phyloP scores from a whole-genome alignment of 768 basidiomycete species.

The Trametes sanguinea region DNA sequence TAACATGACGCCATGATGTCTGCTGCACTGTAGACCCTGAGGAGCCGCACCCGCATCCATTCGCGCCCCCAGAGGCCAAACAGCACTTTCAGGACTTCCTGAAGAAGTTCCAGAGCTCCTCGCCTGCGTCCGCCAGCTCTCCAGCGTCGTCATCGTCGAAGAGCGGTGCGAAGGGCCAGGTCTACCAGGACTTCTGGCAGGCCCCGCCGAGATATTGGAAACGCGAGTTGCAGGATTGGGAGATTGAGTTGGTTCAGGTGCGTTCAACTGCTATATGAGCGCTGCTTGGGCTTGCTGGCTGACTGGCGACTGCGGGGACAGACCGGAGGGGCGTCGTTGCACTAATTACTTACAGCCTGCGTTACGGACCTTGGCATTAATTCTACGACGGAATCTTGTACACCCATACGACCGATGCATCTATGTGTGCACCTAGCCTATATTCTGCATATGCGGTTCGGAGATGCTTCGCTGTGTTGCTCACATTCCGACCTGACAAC shows the following conservation, averaged over 20 bases:
- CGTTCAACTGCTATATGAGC: not conserved
- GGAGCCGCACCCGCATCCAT: conserved; percentile 33
- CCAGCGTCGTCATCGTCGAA: conserved; percentile 1
- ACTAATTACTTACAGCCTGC: conserved; percentile 4
- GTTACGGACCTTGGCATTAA: conserved; percentile 7
- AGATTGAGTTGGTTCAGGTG: conserved; percentile 34
- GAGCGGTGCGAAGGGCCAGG: conserved; percentile 18
- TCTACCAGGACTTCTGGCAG: conserved; percentile 34
- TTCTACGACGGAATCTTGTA: conserved; percentile 1
- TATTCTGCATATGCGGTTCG: too few species aligned
- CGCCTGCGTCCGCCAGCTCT: not conserved
- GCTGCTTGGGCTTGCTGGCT: not conserved
- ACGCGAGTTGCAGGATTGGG: conserved; percentile 29
- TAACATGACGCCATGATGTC: not conserved
- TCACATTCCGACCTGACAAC: too few species aligned
- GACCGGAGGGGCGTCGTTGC: conserved; percentile 20
- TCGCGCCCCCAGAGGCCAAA: conserved; percentile 33
- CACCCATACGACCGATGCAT: not conserved
- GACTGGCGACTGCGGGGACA: not conserved
- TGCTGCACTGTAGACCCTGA: conserved; percentile 26
- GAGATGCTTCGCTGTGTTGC: too few species aligned
- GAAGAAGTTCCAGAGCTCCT: conserved; percentile 29
- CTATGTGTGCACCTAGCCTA: not conserved
- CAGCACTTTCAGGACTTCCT: conserved; percentile 31
- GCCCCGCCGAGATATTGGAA: conserved; percentile 31